Base-by-base conservation (phyloP, 331 rosid species). In the Stylosanthes scabra region DNA sequence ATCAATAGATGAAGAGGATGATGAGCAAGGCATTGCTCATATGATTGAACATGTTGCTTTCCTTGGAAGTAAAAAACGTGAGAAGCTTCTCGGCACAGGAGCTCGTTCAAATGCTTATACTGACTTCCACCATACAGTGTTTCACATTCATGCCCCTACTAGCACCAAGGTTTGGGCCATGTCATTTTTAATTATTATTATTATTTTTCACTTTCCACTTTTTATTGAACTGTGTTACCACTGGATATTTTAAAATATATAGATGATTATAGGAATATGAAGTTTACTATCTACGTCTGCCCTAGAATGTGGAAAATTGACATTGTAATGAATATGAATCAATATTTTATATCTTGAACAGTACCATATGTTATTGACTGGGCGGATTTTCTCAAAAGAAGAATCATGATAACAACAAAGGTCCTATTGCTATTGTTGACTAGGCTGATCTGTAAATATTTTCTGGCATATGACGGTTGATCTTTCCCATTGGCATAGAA, bases 21-120 rank as follows among this genome's bases (percentile, higher is more conserved):
- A 90, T 58, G 99, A 95, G 74, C 99, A 95, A 88, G 99, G 99
- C 59, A 92, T 95, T 75, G 97, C 99, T n/a, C 99, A 95, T 88
- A 95, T 95, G 99, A 95, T 95, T 78, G 97, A 92, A 75, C 99
- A 92, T 78, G 99, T 95, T 77, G 97, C 99, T 75, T 95, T 95
- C 86, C 90, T 95, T 50, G 99, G 99, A 84, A 95, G 99, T 85
- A 95, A 95, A 90, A 95, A 95, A 79, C 97, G 99, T 20, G 99
- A 95, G 89, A 95, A 90, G 80, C 97, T 95, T 86, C 83, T 92
- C 14, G 97, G 97, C 72, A 95, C 99, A 57, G 99, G 99, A 75
- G 97, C 99, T 27, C 96, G 99, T 71, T 95, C 99, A 31, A 95
- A 95, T 77, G 99, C 99, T 75, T 95, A 95, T 79, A 95, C 99